Evolutionary conservation across 257 asterid species (phyloP).

Genomic region (Solanum neorickii): DNA sequence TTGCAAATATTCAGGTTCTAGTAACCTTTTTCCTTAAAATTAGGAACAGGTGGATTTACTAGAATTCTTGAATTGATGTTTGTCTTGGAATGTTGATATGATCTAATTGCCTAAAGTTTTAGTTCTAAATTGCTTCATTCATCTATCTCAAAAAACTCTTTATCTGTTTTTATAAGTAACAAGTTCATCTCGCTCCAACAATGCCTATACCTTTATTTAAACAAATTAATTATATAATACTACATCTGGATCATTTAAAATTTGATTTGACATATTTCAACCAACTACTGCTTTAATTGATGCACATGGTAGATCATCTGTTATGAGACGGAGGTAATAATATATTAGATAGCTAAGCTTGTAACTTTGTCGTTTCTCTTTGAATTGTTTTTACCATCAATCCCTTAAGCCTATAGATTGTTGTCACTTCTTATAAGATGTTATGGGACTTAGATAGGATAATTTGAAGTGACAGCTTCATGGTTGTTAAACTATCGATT

Average conservation of each 20-base stretch:
- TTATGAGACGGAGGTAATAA: not conserved
- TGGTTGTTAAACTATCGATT: not conserved
- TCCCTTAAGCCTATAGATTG: not conserved
- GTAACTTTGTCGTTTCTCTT: not conserved
- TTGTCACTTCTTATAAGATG: not conserved
- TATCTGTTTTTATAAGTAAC: not conserved
- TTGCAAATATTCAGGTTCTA: constrained; percentile 74
- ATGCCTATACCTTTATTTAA: not conserved
- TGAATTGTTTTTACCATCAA: not conserved
- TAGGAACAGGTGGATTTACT: not conserved
- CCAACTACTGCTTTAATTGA: not conserved
- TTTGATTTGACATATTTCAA: not conserved
- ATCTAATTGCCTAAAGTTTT: not conserved
- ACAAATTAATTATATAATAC: not conserved
- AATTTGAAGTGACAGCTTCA: not conserved
- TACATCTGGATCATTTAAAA: not conserved
- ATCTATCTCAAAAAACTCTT: not conserved
- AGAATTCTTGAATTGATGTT: not conserved
- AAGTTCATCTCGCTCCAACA: not conserved
- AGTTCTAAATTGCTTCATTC: not conserved
- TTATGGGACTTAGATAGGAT: not conserved
- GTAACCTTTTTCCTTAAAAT: not conserved
- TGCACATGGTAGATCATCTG: not conserved
- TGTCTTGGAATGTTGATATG: not conserved
- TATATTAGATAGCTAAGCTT: not conserved